Base-by-base conservation (phyloP, 371 early-diverging fungal species). In the Actinomucor elegans region DNA sequence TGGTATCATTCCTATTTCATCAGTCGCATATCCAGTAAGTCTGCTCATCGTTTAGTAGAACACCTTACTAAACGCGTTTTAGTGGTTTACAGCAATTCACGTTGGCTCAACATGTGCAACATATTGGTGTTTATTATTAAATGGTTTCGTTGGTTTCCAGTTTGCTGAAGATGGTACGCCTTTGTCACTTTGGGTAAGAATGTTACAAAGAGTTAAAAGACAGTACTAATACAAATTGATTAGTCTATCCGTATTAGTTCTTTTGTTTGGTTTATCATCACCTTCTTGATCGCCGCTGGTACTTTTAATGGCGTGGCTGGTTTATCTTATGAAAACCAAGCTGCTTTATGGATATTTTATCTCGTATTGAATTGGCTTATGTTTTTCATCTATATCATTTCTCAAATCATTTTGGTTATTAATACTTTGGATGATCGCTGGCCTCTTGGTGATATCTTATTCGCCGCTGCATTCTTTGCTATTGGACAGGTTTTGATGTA, bases 131-230 rank as follows among this genome's bases (percentile, higher is more conserved):
- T 64, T 93, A 65, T 71, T 93, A 55, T 68, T 91, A 46, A 93
- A 93, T 68, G 94, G 92, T 14, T 87, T 92, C 55, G 87, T 93
- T 27, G 88, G 88, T n/a, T 92, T 90, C 69, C 92, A 93, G 68
- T 93, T 89, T 81, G 78, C 85, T 12, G 93, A 93, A 66, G 94
- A 93, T 67, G 94, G 94, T 35, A 93, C 93, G 5, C 75, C 81
- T 36, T 56, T 64, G 20, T 71, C 75, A 4, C 57, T 75, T 27
- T 72, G 71, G 70, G 65, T 69, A 59, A 55, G 21, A 1, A 14
- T 10, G 23, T 21, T 5, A 48, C 9, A 38, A 20, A 43, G 35
- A 26, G 31, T 20, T n/a, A 8, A n/a, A n/a, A 5, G 20, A 18
- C 1, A 32, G 10, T 2, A 18, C 1, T 3, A 2, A 20, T 1